A percentile compares a stretch with the other conserved stretches of the same genome.
Evolutionary conservation across 2,329 filamentous ascomycete genomes (phyloP).

Genomic region (Penicillium sp.): DNA sequence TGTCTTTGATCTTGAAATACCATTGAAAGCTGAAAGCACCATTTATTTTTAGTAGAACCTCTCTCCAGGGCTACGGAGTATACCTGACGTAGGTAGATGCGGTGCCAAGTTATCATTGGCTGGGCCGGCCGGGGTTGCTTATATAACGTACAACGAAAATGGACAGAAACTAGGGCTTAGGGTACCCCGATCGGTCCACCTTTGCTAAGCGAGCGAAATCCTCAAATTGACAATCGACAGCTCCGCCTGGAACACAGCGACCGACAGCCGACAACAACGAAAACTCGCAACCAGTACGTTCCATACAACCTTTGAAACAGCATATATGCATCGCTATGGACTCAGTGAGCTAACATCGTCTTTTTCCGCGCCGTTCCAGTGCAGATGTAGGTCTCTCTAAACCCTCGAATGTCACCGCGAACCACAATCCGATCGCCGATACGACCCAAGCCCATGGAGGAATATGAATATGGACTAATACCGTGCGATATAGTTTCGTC

Average conservation of each 20-base stretch:
- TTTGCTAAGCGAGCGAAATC: conserved; percentile 45
- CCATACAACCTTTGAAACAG: conserved; percentile 13
- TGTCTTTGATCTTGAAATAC: neutral
- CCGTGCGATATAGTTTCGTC: conserved; percentile 72
- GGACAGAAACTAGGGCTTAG: conserved; percentile 40
- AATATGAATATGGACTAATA: conserved; percentile 26
- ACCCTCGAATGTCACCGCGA: conserved; percentile 27
- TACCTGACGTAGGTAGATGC: neutral
- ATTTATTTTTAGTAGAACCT: neutral
- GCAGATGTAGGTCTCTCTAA: conserved; percentile 74
- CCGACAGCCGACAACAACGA: conserved; percentile 45
- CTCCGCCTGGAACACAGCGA: conserved; percentile 40
- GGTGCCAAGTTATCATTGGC: conserved; percentile 1
- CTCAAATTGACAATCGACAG: conserved; percentile 40
- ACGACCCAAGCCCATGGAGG: conserved; percentile 16
- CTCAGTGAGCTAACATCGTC: conserved; percentile 48
- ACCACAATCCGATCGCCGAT: conserved; percentile 19
- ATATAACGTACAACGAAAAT: conserved; percentile 17
- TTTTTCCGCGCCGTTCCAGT: conserved; percentile 54
- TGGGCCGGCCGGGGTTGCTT: conserved; percentile 1
- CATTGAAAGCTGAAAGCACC: neutral
- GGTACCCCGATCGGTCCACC: conserved; percentile 35
- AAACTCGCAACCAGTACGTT: conserved; percentile 50
- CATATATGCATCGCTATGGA: conserved; percentile 14
- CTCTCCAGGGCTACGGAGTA: neutral